These are phyloP conservation scores for Nicotiana tabacum DNA, from an alignment of 257 asterid genomes.

Conservation along the genomic window DNA sequence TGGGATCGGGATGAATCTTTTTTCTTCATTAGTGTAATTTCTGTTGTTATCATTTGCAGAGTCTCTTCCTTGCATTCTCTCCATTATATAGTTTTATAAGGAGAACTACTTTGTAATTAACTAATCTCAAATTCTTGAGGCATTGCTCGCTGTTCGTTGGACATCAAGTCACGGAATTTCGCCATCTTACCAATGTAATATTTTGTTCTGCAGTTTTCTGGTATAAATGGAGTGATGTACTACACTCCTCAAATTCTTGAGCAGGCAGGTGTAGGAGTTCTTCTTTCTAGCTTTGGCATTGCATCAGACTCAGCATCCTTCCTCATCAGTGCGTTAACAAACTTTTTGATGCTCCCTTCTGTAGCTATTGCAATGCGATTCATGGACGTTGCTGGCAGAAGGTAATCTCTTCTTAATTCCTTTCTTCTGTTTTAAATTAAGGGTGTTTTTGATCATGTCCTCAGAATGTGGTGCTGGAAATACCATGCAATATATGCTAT, in stretches of 20 bases:
- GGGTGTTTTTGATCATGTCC: not conserved
- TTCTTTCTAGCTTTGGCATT: conserved; percentile 69
- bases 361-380: conserved; percentile 80
- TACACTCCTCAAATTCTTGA: conserved; percentile 91
- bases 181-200: not conserved
- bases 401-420: conserved; percentile 35
- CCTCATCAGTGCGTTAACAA: conserved; percentile 66
- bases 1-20: not conserved
- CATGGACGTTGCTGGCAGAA: conserved; percentile 87
- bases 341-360: conserved; percentile 64
- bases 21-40: not conserved
- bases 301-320: conserved; percentile 72
- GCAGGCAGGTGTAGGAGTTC: conserved; percentile 89
- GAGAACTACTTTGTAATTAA: not conserved
- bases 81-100: not conserved
- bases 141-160: not conserved
- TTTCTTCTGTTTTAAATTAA: not conserved
- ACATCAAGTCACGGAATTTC: not conserved
- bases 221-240: conserved; percentile 91
- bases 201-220: conserved; percentile 61
- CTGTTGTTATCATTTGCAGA: not conserved
- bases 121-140: not conserved
- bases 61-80: not conserved
- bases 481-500: not conserved
- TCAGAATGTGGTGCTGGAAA: not conserved